A percentile compares a stretch with the other conserved stretches of the same genome.
Conservation (phyloP, 441 rosid genomes). For the Euphorbia celastroides region DNA sequence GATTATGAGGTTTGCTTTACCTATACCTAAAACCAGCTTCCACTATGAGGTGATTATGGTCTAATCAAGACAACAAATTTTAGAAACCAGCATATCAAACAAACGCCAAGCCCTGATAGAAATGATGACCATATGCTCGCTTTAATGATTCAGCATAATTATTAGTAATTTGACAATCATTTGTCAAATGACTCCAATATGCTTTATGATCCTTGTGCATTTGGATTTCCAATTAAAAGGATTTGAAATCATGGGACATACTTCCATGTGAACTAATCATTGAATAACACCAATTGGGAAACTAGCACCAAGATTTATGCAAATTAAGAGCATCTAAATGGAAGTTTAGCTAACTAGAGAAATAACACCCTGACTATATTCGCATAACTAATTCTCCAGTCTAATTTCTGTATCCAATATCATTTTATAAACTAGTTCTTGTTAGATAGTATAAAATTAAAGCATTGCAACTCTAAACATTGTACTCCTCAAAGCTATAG, state of each 20-base stretch:
- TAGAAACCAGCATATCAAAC: neutral
- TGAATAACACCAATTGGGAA: neutral
- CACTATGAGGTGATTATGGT: neutral
- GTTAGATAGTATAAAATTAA: neutral
- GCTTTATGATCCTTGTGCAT: too few relatives aligned
- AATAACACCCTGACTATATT: neutral
- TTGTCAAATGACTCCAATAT: too few relatives aligned
- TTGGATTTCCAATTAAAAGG: conserved; percentile 2
- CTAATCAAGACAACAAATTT: neutral
- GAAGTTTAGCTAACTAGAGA: conserved; percentile 1
- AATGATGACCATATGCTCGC: too few relatives aligned
- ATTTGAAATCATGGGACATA: conserved; percentile 1
- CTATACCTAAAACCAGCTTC: neutral
- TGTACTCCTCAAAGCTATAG: neutral
- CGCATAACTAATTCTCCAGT: neutral
- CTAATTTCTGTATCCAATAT: neutral
- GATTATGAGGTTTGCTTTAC: too few relatives aligned
- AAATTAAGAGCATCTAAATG: neutral
- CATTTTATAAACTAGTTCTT: too few relatives aligned
- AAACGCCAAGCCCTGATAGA: neutral
- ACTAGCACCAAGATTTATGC: neutral
- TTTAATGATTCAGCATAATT: too few relatives aligned
- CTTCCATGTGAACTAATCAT: conserved; percentile 11
- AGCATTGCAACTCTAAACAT: neutral
- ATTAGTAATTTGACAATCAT: too few relatives aligned